Percentiles rank a stretch among this genome's conserved stretches.
These are phyloP conservation scores for Pythium brachiatum DNA, from an alignment of 352 stramenopile species.

Conservation along the genomic window DNA sequence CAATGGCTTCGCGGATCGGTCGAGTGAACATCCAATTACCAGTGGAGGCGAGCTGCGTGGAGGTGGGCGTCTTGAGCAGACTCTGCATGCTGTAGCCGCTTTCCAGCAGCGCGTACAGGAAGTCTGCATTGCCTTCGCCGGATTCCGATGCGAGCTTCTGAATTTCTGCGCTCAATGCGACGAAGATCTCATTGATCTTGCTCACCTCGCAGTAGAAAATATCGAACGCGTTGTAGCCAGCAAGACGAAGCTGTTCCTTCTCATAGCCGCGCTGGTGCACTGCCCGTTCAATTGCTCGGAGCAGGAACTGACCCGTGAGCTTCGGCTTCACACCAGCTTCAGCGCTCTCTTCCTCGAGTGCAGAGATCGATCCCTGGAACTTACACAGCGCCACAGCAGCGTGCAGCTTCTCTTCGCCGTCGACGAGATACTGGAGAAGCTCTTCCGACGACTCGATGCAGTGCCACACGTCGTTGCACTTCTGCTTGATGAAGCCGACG, in stretches of 20 bases:
- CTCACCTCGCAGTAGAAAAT: slow-evolving; percentile 88
- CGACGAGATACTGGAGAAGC: slow-evolving; percentile 46
- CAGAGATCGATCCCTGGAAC: slow-evolving; percentile 63
- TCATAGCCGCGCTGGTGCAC: slow-evolving; percentile 74
- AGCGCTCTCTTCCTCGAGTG: slow-evolving; percentile 27
- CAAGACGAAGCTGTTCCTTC: slow-evolving; percentile 72
- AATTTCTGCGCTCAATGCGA: slow-evolving; percentile 50
- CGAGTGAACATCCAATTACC: slow-evolving; percentile 64
- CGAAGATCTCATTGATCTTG: slow-evolving; percentile 71
- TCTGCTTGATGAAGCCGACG: slow-evolving; percentile 61
- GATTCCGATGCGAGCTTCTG: slow-evolving; percentile 48
- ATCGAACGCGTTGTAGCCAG: slow-evolving; percentile 85
- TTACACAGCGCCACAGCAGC: slow-evolving; percentile 73
- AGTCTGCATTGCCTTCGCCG: slow-evolving; percentile 58
- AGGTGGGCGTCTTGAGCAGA: slow-evolving; percentile 45
- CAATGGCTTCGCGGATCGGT: slow-evolving; percentile 56
- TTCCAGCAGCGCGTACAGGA: slow-evolving; percentile 60
- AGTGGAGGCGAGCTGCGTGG: slow-evolving; percentile 26
- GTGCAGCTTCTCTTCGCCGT: slow-evolving; percentile 77
- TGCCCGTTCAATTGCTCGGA: slow-evolving; percentile 72
- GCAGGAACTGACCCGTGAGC: slow-evolving; percentile 58
- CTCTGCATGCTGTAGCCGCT: slow-evolving; percentile 69
- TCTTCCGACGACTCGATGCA: slow-evolving; percentile 54
- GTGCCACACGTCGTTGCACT: slow-evolving; percentile 58
- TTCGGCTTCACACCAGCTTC: slow-evolving; percentile 23